Conservation (phyloP, 768 basidiomycete genomes). For the Polyporus arcularius region DNA sequence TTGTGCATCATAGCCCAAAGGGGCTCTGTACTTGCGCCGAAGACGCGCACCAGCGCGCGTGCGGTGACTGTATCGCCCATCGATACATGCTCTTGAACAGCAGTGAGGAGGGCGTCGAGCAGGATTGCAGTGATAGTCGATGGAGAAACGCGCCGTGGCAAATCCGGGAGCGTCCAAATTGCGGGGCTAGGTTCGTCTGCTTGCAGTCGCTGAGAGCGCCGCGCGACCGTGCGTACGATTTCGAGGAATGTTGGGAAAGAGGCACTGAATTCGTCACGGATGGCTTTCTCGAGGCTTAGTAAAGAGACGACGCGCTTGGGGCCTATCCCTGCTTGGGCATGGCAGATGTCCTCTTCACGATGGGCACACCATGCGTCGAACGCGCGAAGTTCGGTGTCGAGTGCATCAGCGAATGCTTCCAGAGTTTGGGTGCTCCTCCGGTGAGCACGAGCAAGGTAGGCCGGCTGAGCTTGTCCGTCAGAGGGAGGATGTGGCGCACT, state of each 20-base stretch:
- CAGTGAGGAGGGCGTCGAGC: conserved; percentile 62
- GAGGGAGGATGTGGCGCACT: conserved; percentile 19
- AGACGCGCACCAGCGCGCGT: conserved; percentile 60
- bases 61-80: conserved; percentile 58
- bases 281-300: conserved; percentile 59
- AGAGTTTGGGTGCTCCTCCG: conserved; percentile 53
- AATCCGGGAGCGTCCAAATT: conserved; percentile 43
- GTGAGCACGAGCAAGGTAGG: conserved; percentile 2
- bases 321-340: conserved; percentile 52
- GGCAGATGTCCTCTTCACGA: conserved; percentile 66
- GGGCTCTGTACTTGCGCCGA: conserved; percentile 64
- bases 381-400: conserved; percentile 55
- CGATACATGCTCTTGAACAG: conserved; percentile 57
- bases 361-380: conserved; percentile 74
- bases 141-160: conserved; percentile 45
- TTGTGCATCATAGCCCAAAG: conserved; percentile 70
- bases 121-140: conserved; percentile 57
- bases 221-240: conserved; percentile 42
- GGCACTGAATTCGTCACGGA: conserved; percentile 57
- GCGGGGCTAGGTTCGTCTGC: conserved; percentile 29
- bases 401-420: conserved; percentile 82
- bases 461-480: conserved; percentile 1
- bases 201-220: conserved; percentile 25
- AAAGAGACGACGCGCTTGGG: conserved; percentile 59
- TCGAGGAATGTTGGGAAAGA: conserved; percentile 58